Conservation (phyloP, 192 early-diverging fungal genomes). For the Backusella westeae region DNA sequence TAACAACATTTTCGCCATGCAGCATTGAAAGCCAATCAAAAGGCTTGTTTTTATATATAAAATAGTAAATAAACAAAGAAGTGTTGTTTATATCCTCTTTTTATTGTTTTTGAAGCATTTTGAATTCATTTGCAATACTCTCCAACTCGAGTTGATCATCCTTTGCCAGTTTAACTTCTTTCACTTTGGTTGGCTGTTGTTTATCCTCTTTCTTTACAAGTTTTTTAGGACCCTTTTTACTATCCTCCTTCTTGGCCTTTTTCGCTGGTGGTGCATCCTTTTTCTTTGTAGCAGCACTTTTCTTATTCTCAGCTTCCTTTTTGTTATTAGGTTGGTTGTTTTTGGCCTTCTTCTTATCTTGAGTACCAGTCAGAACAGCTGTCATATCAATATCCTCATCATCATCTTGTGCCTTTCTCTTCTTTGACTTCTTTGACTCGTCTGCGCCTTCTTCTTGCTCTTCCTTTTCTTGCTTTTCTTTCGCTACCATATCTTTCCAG, state of each 20-base stretch:
- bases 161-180: conserved; percentile 11
- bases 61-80: neutral
- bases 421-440: conserved; percentile 14
- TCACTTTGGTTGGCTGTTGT: neutral
- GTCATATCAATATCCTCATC: conserved; percentile 20
- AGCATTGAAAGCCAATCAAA: neutral
- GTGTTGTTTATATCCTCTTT: neutral
- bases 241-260: neutral
- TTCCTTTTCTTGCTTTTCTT: conserved; percentile 8
- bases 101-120: conserved; percentile 1
- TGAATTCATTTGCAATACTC: conserved; percentile 17
- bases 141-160: conserved; percentile 21
- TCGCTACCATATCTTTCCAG: conserved; percentile 17
- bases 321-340: neutral
- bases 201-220: conserved; percentile 9
- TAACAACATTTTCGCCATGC: neutral
- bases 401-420: conserved; percentile 19
- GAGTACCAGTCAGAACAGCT: conserved; percentile 20
- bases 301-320: neutral
- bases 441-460: neutral
- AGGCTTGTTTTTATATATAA: neutral
- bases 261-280: neutral
- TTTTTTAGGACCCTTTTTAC: neutral
- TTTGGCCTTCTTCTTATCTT: neutral
- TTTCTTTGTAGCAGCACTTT: neutral